Percentiles rank a stretch among this genome's conserved stretches.
Evolutionary conservation across 768 basidiomycete genomes (phyloP).

Genomic region (Plicaturopsis crispa): DNA sequence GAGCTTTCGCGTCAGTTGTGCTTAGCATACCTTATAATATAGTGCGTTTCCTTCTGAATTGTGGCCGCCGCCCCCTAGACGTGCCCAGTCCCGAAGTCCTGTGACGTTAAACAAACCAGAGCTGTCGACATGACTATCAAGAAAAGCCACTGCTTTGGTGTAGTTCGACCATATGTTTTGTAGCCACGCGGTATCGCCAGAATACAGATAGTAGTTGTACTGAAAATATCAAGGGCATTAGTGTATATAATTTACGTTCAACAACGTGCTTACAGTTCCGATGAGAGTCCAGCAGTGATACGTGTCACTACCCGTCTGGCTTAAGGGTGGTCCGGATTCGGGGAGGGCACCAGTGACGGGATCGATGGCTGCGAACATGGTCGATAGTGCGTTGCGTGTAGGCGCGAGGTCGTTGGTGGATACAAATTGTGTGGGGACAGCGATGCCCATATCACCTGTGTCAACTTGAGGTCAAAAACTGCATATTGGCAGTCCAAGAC

Average conservation of each 20-base stretch:
- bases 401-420: slow-evolving; percentile 53
- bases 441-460: slow-evolving; percentile 65
- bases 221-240: slow-evolving; percentile 19
- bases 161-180: slow-evolving; percentile 44
- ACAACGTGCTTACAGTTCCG: slow-evolving; percentile 32
- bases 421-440: slow-evolving; percentile 53
- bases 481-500: too few species aligned
- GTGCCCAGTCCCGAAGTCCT: slow-evolving; percentile 50
- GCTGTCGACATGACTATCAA: slow-evolving; percentile 42
- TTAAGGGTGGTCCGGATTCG: slow-evolving; percentile 42
- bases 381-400: slow-evolving; percentile 47
- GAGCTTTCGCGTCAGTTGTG: slow-evolving; percentile 2
- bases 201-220: slow-evolving; percentile 49
- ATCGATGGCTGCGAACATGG: slow-evolving; percentile 49
- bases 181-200: slow-evolving; percentile 47
- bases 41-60: slow-evolving; percentile 52
- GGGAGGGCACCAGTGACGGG: slow-evolving; percentile 46
- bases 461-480: too few species aligned
- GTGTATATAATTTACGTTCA: background rate
- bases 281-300: slow-evolving; percentile 58
- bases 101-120: slow-evolving; percentile 49
- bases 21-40: slow-evolving; percentile 31
- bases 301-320: slow-evolving; percentile 30
- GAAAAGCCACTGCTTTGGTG: slow-evolving; percentile 46
- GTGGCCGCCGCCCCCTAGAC: slow-evolving; percentile 46